These are phyloP conservation scores for Gigaspora rosea DNA, from an alignment of 192 early-diverging fungal species.

Conservation along the genomic window DNA sequence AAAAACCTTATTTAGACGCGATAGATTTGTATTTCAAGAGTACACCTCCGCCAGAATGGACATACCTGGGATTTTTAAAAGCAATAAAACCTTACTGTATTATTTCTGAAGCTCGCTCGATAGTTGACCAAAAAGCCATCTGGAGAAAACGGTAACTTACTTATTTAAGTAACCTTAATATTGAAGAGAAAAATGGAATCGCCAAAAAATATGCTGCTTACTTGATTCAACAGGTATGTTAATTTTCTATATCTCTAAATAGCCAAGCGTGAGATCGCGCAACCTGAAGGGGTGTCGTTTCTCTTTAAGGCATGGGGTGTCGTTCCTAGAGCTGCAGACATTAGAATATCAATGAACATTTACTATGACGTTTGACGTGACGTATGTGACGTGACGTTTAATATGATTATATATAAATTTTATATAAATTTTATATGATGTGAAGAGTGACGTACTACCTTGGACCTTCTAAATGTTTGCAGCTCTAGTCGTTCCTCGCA, in stretches of 20 bases:
- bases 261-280: neutral
- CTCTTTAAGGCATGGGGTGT: too few species aligned
- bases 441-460: too few species aligned
- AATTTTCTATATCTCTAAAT: conserved; percentile 17
- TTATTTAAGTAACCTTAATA: conserved; percentile 12
- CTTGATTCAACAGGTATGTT: conserved; percentile 23
- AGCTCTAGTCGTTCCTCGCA: too few species aligned
- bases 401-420: too few species aligned
- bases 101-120: neutral
- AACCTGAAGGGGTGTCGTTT: neutral
- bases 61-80: conserved; percentile 25
- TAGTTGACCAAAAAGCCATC: conserved; percentile 3
- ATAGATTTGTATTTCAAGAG: conserved; percentile 17
- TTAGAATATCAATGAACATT: too few species aligned
- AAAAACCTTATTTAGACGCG: too few species aligned
- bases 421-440: too few species aligned
- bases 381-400: too few species aligned
- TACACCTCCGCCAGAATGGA: conserved; percentile 6
- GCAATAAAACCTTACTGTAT: conserved; percentile 17
- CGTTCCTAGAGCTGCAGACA: too few species aligned
- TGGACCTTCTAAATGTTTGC: too few species aligned
- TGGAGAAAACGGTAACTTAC: neutral
- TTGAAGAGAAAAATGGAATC: neutral
- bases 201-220: neutral
- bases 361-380: too few species aligned